These are phyloP conservation scores for Lepidium africanum DNA, from an alignment of 345 rosid species.

Conservation along the genomic window DNA sequence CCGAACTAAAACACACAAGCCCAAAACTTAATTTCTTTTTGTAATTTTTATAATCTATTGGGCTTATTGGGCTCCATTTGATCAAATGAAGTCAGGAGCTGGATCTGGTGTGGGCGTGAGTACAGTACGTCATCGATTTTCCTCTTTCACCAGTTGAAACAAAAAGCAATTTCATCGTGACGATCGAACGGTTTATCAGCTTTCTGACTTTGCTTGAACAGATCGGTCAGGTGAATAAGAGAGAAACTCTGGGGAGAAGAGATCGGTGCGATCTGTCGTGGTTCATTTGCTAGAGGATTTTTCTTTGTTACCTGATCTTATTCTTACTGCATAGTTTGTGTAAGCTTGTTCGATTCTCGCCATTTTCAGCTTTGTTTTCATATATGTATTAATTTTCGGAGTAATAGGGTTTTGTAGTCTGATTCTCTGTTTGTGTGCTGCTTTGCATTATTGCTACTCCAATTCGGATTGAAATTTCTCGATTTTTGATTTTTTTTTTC, in stretches of 20 bases:
- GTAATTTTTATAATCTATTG: neutral
- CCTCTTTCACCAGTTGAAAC: neutral
- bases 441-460: neutral
- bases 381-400: neutral
- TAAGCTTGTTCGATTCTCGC: slow-evolving; percentile 8
- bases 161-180: neutral
- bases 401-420: slow-evolving; percentile 7
- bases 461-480: neutral
- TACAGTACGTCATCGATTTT: neutral
- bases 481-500: neutral
- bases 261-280: slow-evolving; percentile 6
- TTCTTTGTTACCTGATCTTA: slow-evolving; percentile 8
- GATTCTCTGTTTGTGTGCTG: neutral
- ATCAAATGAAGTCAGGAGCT: neutral
- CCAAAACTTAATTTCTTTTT: too few relatives aligned
- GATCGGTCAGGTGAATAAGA: slow-evolving; percentile 19
- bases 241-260: neutral
- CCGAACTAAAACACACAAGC: too few relatives aligned
- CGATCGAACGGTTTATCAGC: slow-evolving; percentile 21
- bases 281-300: slow-evolving; percentile 1
- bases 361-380: neutral
- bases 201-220: slow-evolving; percentile 27
- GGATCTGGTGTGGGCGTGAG: neutral
- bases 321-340: neutral
- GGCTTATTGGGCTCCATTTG: neutral